A percentile compares a stretch with the other conserved stretches of the same genome.
Conservation (phyloP, 768 basidiomycete species). For the Termitomyces sp. region DNA sequence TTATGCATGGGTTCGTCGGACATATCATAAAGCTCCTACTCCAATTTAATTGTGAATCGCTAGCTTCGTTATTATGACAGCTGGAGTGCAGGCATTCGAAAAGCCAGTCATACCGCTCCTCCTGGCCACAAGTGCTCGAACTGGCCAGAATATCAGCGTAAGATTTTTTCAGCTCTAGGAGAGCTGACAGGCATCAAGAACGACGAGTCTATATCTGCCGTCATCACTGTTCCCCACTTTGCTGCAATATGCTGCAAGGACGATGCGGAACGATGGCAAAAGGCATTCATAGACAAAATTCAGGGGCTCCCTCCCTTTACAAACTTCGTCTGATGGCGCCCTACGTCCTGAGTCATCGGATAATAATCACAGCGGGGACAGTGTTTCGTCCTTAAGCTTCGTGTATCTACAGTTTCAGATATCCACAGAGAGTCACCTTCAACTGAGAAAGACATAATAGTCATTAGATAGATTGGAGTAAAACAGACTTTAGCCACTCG, state of each 20-base stretch:
- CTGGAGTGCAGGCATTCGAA: constrained; percentile 10
- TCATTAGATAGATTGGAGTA: background rate
- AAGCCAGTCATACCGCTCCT: constrained; percentile 8
- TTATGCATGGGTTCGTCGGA: constrained; percentile 8
- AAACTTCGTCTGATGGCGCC: background rate
- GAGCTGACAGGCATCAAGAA: constrained; percentile 9
- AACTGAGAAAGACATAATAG: background rate
- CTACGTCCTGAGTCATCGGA: background rate
- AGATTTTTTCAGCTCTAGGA: constrained; percentile 11
- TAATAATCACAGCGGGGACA: background rate
- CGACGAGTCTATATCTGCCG: constrained; percentile 7
- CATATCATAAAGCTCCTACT: background rate
- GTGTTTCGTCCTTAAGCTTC: background rate
- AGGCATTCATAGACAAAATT: constrained; percentile 6
- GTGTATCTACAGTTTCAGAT: too few species aligned
- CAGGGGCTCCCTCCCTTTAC: constrained; percentile 10
- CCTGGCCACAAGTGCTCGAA: constrained; percentile 11
- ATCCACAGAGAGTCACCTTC: background rate
- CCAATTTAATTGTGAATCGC: background rate
- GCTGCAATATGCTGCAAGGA: constrained; percentile 15
- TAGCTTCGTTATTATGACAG: constrained; percentile 11
- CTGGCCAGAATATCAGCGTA: constrained; percentile 12
- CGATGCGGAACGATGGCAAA: constrained; percentile 10
- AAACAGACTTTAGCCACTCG: background rate
- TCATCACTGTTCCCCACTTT: constrained; percentile 11